Conservation (phyloP, 1,139 yeast genomes). For the Spencermartinsiella ligniputridi region DNA sequence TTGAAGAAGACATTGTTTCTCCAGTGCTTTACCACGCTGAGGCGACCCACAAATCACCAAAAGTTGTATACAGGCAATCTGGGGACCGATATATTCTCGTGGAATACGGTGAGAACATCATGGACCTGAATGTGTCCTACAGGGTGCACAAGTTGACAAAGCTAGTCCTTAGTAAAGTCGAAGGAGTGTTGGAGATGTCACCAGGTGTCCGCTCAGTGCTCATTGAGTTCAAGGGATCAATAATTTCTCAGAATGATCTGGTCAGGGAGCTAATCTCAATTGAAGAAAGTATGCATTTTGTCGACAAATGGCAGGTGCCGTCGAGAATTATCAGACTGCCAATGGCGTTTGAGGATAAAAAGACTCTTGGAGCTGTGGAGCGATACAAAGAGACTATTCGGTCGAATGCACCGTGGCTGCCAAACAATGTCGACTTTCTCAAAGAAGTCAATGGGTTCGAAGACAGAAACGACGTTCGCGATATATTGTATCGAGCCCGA, state of each 20-base stretch:
- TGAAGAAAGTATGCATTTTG: constrained; percentile 68
- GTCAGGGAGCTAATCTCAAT: constrained; percentile 63
- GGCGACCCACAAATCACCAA: constrained; percentile 52
- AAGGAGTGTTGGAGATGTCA: constrained; percentile 92
- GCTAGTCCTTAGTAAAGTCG: constrained; percentile 49
- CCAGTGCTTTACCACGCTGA: constrained; percentile 53
- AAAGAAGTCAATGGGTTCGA: constrained; percentile 76
- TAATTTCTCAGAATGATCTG: constrained; percentile 56
- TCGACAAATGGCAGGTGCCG: constrained; percentile 78
- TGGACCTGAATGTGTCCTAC: constrained; percentile 82
- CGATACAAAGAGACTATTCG: constrained; percentile 92
- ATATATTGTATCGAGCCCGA: constrained; percentile 81
- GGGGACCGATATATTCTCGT: constrained; percentile 91
- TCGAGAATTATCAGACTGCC: constrained; percentile 83
- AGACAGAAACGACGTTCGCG: constrained; percentile 67
- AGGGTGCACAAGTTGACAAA: constrained; percentile 79
- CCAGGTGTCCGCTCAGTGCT: constrained; percentile 95
- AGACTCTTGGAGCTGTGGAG: constrained; percentile 82
- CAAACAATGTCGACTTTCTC: constrained; percentile 93
- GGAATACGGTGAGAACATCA: constrained; percentile 83
- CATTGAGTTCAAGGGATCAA: constrained; percentile 67
- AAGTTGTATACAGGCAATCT: constrained; percentile 86
- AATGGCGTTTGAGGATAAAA: constrained; percentile 91
- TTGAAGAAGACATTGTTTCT: constrained; percentile 12
- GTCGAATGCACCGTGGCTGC: constrained; percentile 93